Conservation (phyloP, 176 grass and related monocot genomes). For the Carex parvula region DNA sequence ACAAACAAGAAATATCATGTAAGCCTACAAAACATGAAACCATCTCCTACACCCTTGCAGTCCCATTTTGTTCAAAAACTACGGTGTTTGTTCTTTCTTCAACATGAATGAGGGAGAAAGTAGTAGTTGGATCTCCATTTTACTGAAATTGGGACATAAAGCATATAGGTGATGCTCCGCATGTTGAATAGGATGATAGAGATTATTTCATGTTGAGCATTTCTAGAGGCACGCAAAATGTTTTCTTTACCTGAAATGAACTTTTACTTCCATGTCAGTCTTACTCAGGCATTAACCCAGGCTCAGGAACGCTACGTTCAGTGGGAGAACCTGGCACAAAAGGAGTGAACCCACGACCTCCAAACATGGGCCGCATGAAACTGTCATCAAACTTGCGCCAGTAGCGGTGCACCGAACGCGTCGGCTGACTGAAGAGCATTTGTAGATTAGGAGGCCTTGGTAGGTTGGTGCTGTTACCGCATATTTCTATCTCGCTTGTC, state of each 20-base stretch:
- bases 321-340: conserved; percentile 80
- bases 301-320: conserved; percentile 43
- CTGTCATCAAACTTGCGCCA: conserved; percentile 89
- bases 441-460: conserved; percentile 45
- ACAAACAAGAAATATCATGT: neutral
- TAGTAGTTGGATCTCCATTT: neutral
- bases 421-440: conserved; percentile 49
- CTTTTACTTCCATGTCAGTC: neutral
- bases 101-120: neutral
- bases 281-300: conserved; percentile 1
- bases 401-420: conserved; percentile 67
- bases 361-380: conserved; percentile 83
- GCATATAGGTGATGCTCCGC: neutral
- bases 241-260: neutral
- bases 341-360: conserved; percentile 70
- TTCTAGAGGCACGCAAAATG: neutral
- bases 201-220: neutral
- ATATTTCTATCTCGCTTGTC: conserved; percentile 46
- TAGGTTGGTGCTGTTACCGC: conserved; percentile 35
- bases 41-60: neutral
- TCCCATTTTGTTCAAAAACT: neutral
- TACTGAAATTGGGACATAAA: neutral
- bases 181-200: neutral
- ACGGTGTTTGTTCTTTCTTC: neutral
- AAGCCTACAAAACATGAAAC: neutral